These are phyloP conservation scores for Eutypa lata DNA, from an alignment of 2,329 filamentous ascomycete genomes.

Conservation along the genomic window DNA sequence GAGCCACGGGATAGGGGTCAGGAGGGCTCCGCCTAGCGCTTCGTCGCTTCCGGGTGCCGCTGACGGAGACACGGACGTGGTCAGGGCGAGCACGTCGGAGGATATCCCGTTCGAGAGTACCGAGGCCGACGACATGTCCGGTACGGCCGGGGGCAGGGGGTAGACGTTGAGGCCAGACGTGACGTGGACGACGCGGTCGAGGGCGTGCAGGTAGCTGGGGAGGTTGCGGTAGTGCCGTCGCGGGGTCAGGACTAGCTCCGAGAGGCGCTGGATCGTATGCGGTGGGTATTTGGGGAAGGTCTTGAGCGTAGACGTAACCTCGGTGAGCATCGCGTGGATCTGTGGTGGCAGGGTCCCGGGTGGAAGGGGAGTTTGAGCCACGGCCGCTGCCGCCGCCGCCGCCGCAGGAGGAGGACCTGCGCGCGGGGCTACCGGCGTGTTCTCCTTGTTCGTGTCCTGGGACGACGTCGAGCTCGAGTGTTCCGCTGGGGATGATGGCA, in stretches of 20 bases:
- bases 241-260: conserved; percentile 79
- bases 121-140: conserved; percentile 53
- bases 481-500: conserved; percentile 42
- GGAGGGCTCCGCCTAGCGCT: conserved; percentile 79
- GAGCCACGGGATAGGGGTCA: conserved; percentile 95
- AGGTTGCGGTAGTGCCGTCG: conserved; percentile 77
- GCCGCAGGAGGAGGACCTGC: conserved; percentile 32
- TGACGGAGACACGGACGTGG: conserved; percentile 32
- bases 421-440: conserved; percentile 34
- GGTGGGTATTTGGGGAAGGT: conserved; percentile 75
- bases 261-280: conserved; percentile 87
- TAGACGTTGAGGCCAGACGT: conserved; percentile 79
- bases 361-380: conserved; percentile 30
- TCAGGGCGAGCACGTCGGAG: conserved; percentile 40
- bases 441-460: conserved; percentile 67
- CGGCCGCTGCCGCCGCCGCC: conserved; percentile 28
- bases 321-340: conserved; percentile 58
- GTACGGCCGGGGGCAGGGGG: conserved; percentile 69
- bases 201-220: conserved; percentile 81
- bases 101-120: conserved; percentile 59
- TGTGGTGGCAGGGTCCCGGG: conserved; percentile 58
- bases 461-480: conserved; percentile 36
- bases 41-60: conserved; percentile 75
- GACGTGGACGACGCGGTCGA: conserved; percentile 87
- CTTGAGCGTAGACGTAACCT: conserved; percentile 59